phyloP scores from a whole-genome alignment of 768 basidiomycete species.

The Leucocoprinus birnbaumii region DNA sequence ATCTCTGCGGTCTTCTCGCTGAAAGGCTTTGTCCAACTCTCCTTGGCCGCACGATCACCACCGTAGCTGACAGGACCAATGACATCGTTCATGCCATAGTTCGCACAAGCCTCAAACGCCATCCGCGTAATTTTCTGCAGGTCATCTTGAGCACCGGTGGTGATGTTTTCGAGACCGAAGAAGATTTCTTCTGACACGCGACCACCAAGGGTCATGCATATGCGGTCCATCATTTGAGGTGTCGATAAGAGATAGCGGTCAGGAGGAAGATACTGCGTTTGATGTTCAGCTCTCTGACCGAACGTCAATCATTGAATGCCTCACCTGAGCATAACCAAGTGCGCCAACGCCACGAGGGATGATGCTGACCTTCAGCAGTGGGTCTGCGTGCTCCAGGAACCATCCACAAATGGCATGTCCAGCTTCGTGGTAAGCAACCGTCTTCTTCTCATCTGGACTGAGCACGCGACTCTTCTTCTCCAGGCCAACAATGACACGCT shows the following conservation, averaged over 20 bases:
- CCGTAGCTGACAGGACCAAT: constrained; percentile 98
- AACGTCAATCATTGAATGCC: constrained; percentile 15
- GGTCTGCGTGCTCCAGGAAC: constrained; percentile 98
- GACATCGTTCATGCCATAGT: constrained; percentile 94
- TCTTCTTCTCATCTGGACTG: constrained; percentile 96
- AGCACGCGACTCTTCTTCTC: constrained; percentile 95
- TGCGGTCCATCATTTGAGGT: constrained; percentile 91
- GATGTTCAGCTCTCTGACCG: constrained; percentile 13
- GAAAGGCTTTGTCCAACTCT: constrained; percentile 96
- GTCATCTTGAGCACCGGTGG: constrained; percentile 97
- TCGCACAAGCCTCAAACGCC: constrained; percentile 94
- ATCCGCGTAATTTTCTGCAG: constrained; percentile 97
- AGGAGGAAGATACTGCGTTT: constrained; percentile 80
- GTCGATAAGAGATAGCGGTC: constrained; percentile 95
- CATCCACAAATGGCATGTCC: constrained; percentile 98
- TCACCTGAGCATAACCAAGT: constrained; percentile 92
- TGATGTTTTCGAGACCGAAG: constrained; percentile 89
- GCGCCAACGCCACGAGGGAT: constrained; percentile 96
- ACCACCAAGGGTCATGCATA: constrained; percentile 98
- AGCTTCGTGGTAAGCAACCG: constrained; percentile 98
- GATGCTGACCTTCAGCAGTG: constrained; percentile 95
- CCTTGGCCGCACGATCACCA: constrained; percentile 78
- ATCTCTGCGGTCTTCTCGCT: constrained; percentile 96
- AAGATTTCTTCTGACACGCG: constrained; percentile 99
- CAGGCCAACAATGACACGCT: constrained; percentile 95